Base-by-base conservation (phyloP, 108 stramenopile genomes). In the Cyclotella atomus region DNA sequence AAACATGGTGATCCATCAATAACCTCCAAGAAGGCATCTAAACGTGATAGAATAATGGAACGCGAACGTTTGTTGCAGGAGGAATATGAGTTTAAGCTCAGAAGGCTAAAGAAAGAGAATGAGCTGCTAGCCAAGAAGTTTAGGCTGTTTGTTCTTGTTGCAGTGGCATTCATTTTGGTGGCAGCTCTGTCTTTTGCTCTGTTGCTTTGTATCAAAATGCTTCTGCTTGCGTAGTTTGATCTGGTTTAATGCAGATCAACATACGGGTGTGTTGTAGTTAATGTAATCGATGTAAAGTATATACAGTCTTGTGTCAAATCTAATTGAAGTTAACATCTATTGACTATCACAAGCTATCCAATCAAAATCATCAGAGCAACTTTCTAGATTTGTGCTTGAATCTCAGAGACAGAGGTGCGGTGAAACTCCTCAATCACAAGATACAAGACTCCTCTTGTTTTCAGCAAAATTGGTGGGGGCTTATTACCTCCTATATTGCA, bases 11-110 rank as follows among this genome's bases (percentile, higher is more conserved):
- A 78, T 17, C 64, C 60, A 12, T 41, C 75, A 34, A 49, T 61
- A 2, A 60, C 59, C 9, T 68, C 59, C 4, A 43, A 46, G 41
- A 65, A 34, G 36, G 38, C 57, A 32, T 76, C 75, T 9, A 36
- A 57, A 17, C 66, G 54, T 32, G 77, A 78, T 60, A 41, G 46
- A 46, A 49, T 36, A 16, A 71, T 78, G 70, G 56, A 65, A 50
- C 64, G 70, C 1, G 70, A 78, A 30, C 70, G 77, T 28, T 38
- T 78, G 20, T 38, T 78, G 9, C 70, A 78, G 33, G 77, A 78
- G 44, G 70, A 70, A 46, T 71, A 67, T 41, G 77, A 78, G 44
- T 78, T 70, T 49, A 63, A 57, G 43, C 29, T 78, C 27, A 65
- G 36, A 50, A 34, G 44, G 17, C 24, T 71, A 3, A 56, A 53